Conservation (phyloP, 2,329 filamentous ascomycete species). For the Hypocreales sp. region DNA sequence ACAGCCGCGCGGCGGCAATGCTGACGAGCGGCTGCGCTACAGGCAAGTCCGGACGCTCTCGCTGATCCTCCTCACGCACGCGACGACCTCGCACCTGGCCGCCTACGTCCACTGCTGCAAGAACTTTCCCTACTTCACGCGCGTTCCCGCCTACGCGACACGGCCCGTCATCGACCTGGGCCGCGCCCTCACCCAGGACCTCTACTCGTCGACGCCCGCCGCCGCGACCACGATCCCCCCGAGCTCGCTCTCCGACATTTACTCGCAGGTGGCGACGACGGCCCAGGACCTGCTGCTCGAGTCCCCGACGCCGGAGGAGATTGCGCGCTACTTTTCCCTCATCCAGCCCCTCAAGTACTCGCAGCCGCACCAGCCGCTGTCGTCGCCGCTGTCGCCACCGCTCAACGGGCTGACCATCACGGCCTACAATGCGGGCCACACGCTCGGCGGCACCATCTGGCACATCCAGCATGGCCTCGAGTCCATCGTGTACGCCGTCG, state of each 20-base stretch:
- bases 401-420: conserved; percentile 87
- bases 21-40: conserved; percentile 2
- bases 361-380: conserved; percentile 80
- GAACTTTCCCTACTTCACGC: conserved; percentile 78
- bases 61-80: conserved; percentile 85
- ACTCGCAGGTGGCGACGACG: conserved; percentile 31
- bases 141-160: conserved; percentile 90
- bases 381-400: conserved; percentile 76
- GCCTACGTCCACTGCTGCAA: conserved; percentile 97
- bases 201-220: conserved; percentile 81
- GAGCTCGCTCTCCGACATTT: conserved; percentile 52
- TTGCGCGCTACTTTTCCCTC: conserved; percentile 77
- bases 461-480: conserved; percentile 94
- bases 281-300: conserved; percentile 43
- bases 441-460: conserved; percentile 94
- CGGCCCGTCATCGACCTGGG: conserved; percentile 86
- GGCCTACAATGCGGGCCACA: conserved; percentile 92
- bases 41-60: conserved; percentile 87
- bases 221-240: conserved; percentile 71
- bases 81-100: conserved; percentile 79
- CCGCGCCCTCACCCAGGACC: conserved; percentile 76
- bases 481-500: conserved; percentile 91
- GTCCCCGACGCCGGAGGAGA: conserved; percentile 73
- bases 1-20: background rate
- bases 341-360: conserved; percentile 94